Base-by-base conservation (phyloP, 176 grass and related monocot species). In the Carex kokanica region DNA sequence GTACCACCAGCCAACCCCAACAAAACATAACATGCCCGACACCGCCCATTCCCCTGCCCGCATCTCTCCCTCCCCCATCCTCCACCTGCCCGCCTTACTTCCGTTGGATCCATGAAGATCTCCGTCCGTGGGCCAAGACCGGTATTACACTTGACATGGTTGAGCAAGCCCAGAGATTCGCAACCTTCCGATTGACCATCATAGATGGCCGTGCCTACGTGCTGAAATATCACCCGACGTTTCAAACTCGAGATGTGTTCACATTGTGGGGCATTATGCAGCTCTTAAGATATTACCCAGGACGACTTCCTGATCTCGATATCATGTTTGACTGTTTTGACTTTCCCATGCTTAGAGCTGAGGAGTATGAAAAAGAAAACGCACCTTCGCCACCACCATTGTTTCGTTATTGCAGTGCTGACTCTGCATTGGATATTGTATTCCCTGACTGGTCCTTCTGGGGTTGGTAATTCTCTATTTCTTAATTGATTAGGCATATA, bases 361-460 rank as follows among this genome's bases (percentile, higher is more conserved):
- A 83, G n/a, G 67, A 73, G 53, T 92, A 93, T 74, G 87, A 64
- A n/a, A 32, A 59, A 14, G 13, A 81, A 74, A 63, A 87, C 78
- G 84, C 86, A 18, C 47, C 40, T 6, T 45, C 92, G 3, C 86
- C 88, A 58, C 91, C 96, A 0, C 86, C 93, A 1, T 31, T 99
- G 18, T 99, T 99, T 60, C 89, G 91, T 0, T 95, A 95, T 59
- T 99, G 93, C 27, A 89, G 87, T 27, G 86, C 93, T 86, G 84
- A 99, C 9, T 84, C 52, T 18, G 90, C 96, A 2, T 77, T 93
- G 8, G 89, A 99, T 51, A 99, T 95, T 11, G 88, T 85, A 40
- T 99, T 99, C 81, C 96, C 93, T 3, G 93, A 99, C 63, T 99
- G 96, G 96, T 93, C 96, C 12, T 99, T 93, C 51, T 99, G 93